Evolutionary conservation across 805 yeast genomes (phyloP).

Genomic region (Pichia nanzhaoensis): DNA sequence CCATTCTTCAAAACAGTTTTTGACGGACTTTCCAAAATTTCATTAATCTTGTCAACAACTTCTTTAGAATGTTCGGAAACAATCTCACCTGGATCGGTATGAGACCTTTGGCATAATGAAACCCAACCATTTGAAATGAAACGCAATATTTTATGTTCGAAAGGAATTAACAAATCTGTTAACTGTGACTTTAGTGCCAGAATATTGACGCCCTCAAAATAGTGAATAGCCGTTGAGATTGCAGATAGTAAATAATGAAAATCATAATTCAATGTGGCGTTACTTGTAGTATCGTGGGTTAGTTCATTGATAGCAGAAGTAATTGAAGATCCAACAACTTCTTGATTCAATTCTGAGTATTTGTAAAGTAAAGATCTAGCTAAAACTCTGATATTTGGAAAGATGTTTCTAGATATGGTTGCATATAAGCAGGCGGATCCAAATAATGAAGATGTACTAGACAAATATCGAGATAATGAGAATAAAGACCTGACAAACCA

Average conservation of each 20-base stretch:
- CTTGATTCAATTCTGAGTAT: constrained; percentile 32
- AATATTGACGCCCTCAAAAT: constrained; percentile 17
- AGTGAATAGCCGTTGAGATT: constrained; percentile 28
- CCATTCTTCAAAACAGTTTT: constrained; percentile 32
- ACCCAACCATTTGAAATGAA: constrained; percentile 62
- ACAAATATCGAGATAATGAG: constrained; percentile 23
- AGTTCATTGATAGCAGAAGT: constrained; percentile 35
- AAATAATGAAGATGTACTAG: constrained; percentile 18
- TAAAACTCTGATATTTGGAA: constrained; percentile 30
- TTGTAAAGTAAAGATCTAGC: constrained; percentile 30
- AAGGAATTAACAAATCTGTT: constrained; percentile 34
- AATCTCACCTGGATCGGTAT: constrained; percentile 58
- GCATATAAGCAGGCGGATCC: constrained; percentile 48
- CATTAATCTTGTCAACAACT: constrained; percentile 23
- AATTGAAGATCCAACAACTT: constrained; percentile 37
- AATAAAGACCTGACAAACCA: constrained; percentile 49
- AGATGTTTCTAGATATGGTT: constrained; percentile 36
- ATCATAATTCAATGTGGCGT: constrained; percentile 21
- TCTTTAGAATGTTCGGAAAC: constrained; percentile 28
- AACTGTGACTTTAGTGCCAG: constrained; percentile 29
- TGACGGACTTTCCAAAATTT: constrained; percentile 12
- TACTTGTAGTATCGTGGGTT: constrained; percentile 9
- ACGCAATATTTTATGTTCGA: constrained; percentile 37
- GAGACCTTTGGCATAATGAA: constrained; percentile 54
- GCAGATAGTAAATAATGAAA: constrained; percentile 29